These are phyloP conservation scores for Barnettozyma wickerhamii DNA, from an alignment of 805 yeast species.

Conservation along the genomic window DNA sequence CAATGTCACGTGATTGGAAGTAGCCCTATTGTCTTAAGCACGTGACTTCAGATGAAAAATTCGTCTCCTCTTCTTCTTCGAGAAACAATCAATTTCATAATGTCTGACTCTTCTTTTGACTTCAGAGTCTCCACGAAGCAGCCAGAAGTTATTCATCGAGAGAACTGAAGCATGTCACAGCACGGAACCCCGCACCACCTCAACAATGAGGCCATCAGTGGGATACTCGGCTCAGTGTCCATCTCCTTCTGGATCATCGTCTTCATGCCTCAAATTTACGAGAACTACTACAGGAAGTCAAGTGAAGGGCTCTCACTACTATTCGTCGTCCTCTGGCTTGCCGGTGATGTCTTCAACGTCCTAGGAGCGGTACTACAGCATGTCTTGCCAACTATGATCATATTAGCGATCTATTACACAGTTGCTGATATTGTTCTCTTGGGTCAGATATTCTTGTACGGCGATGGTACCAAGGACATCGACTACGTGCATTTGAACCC, in stretches of 20 bases:
- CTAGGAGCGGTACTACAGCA: conserved; percentile 88
- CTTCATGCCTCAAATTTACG: conserved; percentile 94
- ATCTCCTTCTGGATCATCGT: conserved; percentile 98
- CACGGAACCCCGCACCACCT: conserved; percentile 6
- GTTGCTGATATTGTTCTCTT: conserved; percentile 82
- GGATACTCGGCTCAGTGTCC: conserved; percentile 61
- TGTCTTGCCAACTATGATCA: conserved; percentile 90
- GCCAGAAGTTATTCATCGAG: too few relatives aligned
- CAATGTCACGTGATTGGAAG: background rate
- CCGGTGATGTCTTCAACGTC: conserved; percentile 92
- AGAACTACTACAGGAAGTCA: conserved; percentile 78
- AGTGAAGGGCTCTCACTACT: conserved; percentile 87
- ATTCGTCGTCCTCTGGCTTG: conserved; percentile 86
- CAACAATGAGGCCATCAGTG: conserved; percentile 25
- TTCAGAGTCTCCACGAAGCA: too few relatives aligned
- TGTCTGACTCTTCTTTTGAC: too few relatives aligned
- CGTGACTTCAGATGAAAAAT: background rate
- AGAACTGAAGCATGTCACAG: too few relatives aligned
- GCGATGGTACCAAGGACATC: conserved; percentile 48
- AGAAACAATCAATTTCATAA: too few relatives aligned
- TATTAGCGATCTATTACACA: conserved; percentile 89
- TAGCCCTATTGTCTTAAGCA: background rate
- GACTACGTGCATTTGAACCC: conserved; percentile 83
- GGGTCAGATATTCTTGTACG: conserved; percentile 79
- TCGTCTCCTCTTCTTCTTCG: background rate